These are phyloP conservation scores for Phytopythium kandeliae DNA, from an alignment of 352 stramenopile genomes.

Conservation along the genomic window DNA sequence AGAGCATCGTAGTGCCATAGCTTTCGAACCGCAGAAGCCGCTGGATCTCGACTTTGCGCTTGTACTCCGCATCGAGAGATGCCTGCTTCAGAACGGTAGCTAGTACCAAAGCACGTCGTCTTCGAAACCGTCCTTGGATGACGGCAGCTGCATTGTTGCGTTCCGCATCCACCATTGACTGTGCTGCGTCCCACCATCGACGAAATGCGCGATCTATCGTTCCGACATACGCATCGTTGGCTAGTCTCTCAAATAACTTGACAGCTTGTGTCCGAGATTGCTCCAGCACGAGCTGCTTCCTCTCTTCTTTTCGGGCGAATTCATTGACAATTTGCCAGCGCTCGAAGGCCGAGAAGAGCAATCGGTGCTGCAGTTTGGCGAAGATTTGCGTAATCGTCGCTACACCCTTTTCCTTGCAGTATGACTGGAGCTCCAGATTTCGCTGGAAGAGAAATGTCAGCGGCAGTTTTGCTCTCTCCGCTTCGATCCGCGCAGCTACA, in stretches of 20 bases:
- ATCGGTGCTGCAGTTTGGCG: constrained; percentile 53
- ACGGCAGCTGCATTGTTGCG: constrained; percentile 21
- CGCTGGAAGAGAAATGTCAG: constrained; percentile 74
- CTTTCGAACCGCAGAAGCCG: constrained; percentile 49
- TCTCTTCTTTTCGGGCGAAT: constrained; percentile 11
- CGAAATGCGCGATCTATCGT: constrained; percentile 29
- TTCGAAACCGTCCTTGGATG: constrained; percentile 40
- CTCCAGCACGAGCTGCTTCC: constrained; percentile 20
- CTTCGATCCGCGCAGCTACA: constrained; percentile 35
- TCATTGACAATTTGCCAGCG: constrained; percentile 28
- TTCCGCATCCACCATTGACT: constrained; percentile 17
- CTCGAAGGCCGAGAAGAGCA: constrained; percentile 40
- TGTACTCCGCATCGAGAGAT: constrained; percentile 32
- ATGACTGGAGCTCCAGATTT: constrained; percentile 42
- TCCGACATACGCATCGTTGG: constrained; percentile 47
- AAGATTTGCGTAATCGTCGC: constrained; percentile 58
- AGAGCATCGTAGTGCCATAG: constrained; percentile 47
- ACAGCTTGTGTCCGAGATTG: constrained; percentile 30
- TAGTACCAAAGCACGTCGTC: constrained; percentile 27
- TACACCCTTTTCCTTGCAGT: constrained; percentile 52
- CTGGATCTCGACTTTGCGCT: constrained; percentile 32
- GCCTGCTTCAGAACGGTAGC: constrained; percentile 30
- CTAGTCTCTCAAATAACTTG: constrained; percentile 46
- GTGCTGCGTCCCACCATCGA: constrained; percentile 18
- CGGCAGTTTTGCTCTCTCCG: constrained; percentile 49